Evolutionary conservation across 257 asterid genomes (phyloP).

Genomic region (Solanum sejunctum): DNA sequence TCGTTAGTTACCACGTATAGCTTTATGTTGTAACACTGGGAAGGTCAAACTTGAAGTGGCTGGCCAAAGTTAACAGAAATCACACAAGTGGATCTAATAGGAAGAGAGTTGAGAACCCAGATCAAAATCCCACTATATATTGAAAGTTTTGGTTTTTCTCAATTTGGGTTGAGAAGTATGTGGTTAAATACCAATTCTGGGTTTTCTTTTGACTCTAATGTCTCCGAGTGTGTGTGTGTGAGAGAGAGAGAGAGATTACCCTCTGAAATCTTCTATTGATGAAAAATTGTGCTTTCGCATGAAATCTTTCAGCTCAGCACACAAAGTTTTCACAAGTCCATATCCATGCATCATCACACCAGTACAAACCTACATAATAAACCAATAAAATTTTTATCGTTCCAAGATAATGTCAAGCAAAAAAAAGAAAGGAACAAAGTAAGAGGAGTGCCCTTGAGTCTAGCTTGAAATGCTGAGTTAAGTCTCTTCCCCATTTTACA

Average conservation of each 20-base stretch:
- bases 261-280: constrained; percentile 69
- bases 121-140: not conserved
- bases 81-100: not conserved
- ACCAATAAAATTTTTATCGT: not conserved
- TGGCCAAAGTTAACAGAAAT: not conserved
- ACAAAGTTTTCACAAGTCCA: constrained; percentile 67
- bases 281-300: constrained; percentile 70
- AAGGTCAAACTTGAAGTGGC: not conserved
- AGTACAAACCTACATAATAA: constrained; percentile 54
- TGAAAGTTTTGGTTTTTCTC: not conserved
- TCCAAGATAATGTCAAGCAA: not conserved
- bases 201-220: not conserved
- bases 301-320: constrained; percentile 79
- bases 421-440: not conserved
- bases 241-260: constrained; percentile 27
- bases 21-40: not conserved
- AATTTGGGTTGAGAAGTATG: not conserved
- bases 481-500: not conserved
- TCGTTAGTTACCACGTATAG: not conserved
- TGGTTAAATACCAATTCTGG: not conserved
- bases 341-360: constrained; percentile 97
- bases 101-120: not conserved
- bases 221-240: not conserved
- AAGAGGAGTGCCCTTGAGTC: not conserved
- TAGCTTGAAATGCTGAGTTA: not conserved